Evolutionary conservation across 148 eudicot species (phyloP).

Genomic region (Heliamphora exappendiculata): DNA sequence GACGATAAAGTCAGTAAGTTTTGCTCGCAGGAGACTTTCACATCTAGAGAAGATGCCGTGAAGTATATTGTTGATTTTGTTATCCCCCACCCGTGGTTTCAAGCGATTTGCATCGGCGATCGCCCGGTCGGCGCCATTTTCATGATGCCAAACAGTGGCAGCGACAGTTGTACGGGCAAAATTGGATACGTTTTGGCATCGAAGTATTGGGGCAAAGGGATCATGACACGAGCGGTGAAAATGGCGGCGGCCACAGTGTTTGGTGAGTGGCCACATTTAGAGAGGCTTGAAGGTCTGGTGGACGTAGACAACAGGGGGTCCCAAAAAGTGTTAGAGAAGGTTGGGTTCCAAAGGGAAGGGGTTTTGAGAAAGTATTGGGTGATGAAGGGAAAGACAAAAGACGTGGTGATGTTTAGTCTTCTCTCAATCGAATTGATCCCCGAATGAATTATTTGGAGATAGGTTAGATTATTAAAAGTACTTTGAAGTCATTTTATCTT

Average conservation of each 20-base stretch:
- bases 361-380: constrained; percentile 37
- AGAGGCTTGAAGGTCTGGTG: constrained; percentile 44
- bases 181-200: constrained; percentile 40
- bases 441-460: background rate
- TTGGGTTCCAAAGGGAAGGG: constrained; percentile 40
- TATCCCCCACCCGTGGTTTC: constrained; percentile 32
- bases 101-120: constrained; percentile 38
- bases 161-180: constrained; percentile 32
- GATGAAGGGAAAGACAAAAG: constrained; percentile 31
- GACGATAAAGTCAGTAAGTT: constrained; percentile 19
- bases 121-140: constrained; percentile 31
- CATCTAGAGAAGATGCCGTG: constrained; percentile 30
- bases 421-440: background rate
- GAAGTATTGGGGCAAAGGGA: constrained; percentile 49
- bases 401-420: constrained; percentile 43
- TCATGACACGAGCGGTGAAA: constrained; percentile 39
- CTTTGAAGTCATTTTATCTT: no score
- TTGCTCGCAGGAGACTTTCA: constrained; percentile 26
- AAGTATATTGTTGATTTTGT: constrained; percentile 14
- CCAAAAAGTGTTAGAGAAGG: constrained; percentile 48
- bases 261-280: constrained; percentile 41
- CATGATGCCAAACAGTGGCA: constrained; percentile 22
- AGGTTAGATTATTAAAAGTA: background rate
- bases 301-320: constrained; percentile 43
- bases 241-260: constrained; percentile 27